These are phyloP conservation scores for Cytospora paraplurivora DNA, from an alignment of 2,329 filamentous ascomycete genomes.

Conservation along the genomic window DNA sequence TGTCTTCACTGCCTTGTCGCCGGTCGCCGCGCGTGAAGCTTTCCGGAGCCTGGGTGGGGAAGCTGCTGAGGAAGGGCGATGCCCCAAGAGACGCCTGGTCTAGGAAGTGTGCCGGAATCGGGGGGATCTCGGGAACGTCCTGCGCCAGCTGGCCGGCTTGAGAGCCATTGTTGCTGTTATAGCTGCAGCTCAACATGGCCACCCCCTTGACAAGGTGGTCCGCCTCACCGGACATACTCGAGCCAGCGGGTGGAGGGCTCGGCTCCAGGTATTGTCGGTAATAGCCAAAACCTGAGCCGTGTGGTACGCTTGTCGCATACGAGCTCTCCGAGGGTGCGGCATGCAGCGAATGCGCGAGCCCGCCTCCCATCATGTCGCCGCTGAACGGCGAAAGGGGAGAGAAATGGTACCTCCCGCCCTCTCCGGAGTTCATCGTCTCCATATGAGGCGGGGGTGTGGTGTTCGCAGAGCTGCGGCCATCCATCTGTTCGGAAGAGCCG, in stretches of 20 bases:
- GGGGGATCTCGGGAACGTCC: conserved; percentile 85
- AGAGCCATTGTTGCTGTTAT: conserved; percentile 72
- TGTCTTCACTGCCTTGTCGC: conserved; percentile 56
- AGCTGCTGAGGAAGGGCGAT: conserved; percentile 65
- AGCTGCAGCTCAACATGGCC: conserved; percentile 87
- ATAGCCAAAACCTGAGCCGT: conserved; percentile 54
- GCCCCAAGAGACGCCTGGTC: conserved; percentile 62
- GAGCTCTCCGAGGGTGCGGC: conserved; percentile 63
- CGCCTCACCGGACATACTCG: conserved; percentile 74
- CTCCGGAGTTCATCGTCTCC: conserved; percentile 60
- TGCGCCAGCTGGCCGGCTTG: conserved; percentile 63
- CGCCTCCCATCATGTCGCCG: conserved; percentile 59
- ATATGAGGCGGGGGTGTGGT: conserved; percentile 86
- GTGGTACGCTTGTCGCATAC: conserved; percentile 54
- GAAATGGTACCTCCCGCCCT: conserved; percentile 38
- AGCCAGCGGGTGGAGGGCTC: conserved; percentile 78
- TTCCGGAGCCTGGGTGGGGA: conserved; percentile 61
- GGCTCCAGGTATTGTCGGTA: conserved; percentile 74
- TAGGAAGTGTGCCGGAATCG: conserved; percentile 79
- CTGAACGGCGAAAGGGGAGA: conserved; percentile 55
- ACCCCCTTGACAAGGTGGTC: conserved; percentile 90
- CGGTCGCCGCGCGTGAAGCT: conserved; percentile 63
- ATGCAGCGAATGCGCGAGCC: conserved; percentile 79
- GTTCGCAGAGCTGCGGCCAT: conserved; percentile 81
- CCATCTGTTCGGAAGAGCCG: conserved; percentile 73